Evolutionary conservation across 139 green algal genomes (phyloP), one percentile per base, ranked within the genome.

Genomic region (Micractinium conductrix): DNA sequence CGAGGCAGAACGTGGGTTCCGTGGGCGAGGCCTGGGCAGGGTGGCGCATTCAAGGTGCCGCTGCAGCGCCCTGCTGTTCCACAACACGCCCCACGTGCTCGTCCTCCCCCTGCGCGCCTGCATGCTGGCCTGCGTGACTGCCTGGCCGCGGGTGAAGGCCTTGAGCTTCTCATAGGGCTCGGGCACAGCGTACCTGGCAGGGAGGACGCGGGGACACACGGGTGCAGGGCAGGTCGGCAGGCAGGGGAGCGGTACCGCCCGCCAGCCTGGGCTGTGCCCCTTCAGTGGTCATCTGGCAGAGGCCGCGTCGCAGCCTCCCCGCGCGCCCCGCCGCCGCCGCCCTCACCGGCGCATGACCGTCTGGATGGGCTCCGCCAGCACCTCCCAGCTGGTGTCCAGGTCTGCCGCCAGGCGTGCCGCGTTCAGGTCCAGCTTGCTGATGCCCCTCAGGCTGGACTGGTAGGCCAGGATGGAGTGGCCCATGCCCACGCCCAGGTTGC

Each of bases 121-220:
- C 92, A 96, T 94, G 65, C 65, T 89, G 7, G 91, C 86, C 74
- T 91, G 88, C 0, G 93, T 97, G 6, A 99, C 94, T 10, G 78
- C 55, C 65, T 96, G 85, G 0, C 97, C 97, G 8, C 97, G 91
- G 2, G 97, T 99, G 87, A 98, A 96, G 19, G 95, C 97, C 91
- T 99, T 99, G 44, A 99, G 93, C 93, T 99, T 98, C 91, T 99
- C 97, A 84, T 99, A 99, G 3, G 97, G 96, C 88, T 99, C 95
- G 16, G 93, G 89, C 21, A 99, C 91, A 28, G 87, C 95, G 84
- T 99, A 98, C 33, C 95, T 92, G 74, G 89, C 67, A 40, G 53
- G 22, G 1, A 55, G 71, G 26, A 43, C 21, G 69, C 1, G 65
- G 17, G 48, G 48, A 14, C 48, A 58, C 63, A 42, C n/a, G n/a